Base-by-base conservation (phyloP, 2,329 filamentous ascomycete species). In the Botrytis elliptica region DNA sequence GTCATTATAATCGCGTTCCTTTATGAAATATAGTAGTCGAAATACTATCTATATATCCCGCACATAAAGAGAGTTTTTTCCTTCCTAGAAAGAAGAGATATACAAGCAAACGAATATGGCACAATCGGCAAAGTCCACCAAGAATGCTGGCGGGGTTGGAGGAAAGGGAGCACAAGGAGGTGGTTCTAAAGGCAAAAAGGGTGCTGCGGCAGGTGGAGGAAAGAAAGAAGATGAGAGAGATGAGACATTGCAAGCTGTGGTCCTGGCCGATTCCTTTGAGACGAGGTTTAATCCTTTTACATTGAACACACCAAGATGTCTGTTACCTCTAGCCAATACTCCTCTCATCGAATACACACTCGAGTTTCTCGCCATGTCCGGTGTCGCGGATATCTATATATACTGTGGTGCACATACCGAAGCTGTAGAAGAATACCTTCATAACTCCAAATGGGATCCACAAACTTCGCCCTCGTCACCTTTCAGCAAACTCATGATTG, bases 341-440 rank as follows among this genome's bases (percentile, higher is more conserved):
- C 95, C 96, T 52, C 86, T 99, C 76, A 97, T 99, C 84, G 96
- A 99, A 83, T 98, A 99, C 82, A 98, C 95, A 6, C 90, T 98
- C 79, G 95, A 98, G 81, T 98, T 97, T 80, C 90, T 99, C 0
- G 94, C 94, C 77, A 95, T 95, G 87, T 94, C 96, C 74, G 94
- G 95, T 74, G 94, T 98, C n/a, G 91, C 96, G 78, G 93, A 98
- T 77, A 92, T 98, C 71, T 97, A 93, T 82, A 88, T 99, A 74
- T 98, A 98, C 84, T 95, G 92, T 79, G 93, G 94, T 75, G 91
- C 93, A 42, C 94, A 98, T 82, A 92, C 92, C 44, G 92, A 96
- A 74, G 90, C 94, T 81, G 89, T 99, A 72, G 95, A 98, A 84
- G 88, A 89, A 77, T 97, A 98, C 82, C 91, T 99, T 78, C 88